phyloP scores from a whole-genome alignment of 2,329 filamentous ascomycete genomes.

The Aspergillus fijiensis region DNA sequence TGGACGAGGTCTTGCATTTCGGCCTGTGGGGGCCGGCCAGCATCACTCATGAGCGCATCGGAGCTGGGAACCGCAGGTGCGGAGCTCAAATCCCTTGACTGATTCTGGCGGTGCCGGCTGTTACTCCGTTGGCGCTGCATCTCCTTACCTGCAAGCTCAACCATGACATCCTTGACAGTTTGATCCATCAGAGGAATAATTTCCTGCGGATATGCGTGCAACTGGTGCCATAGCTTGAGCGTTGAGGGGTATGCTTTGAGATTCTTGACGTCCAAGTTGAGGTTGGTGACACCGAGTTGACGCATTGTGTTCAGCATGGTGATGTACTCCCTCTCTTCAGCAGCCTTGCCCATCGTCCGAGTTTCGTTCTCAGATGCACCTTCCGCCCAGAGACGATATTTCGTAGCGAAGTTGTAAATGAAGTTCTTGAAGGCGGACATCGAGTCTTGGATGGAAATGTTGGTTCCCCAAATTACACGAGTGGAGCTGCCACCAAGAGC shows the following conservation, averaged over 20 bases:
- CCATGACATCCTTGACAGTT: conserved; percentile 86
- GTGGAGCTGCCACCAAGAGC: conserved; percentile 77
- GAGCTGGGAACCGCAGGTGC: conserved; percentile 78
- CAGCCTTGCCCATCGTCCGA: conserved; percentile 63
- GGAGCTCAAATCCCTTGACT: conserved; percentile 63
- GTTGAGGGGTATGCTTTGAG: conserved; percentile 91
- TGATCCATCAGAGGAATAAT: conserved; percentile 97
- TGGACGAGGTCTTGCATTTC: conserved; percentile 68
- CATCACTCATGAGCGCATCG: conserved; percentile 57
- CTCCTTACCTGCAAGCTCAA: conserved; percentile 80
- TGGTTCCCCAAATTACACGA: conserved; percentile 94
- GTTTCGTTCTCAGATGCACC: conserved; percentile 78
- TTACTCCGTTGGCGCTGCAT: conserved; percentile 67
- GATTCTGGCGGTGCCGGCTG: conserved; percentile 47
- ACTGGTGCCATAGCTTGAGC: conserved; percentile 90
- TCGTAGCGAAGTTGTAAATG: conserved; percentile 83
- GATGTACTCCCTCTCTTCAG: conserved; percentile 78
- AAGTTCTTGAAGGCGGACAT: conserved; percentile 89
- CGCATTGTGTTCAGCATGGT: conserved; percentile 89
- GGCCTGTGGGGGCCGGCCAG: conserved; percentile 30
- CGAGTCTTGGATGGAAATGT: conserved; percentile 88
- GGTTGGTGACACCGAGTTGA: conserved; percentile 74
- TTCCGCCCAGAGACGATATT: conserved; percentile 90
- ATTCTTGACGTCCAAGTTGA: conserved; percentile 87
- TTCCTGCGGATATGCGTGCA: conserved; percentile 92